Percentiles rank a stretch among this genome's conserved stretches.
Evolutionary conservation across 305 asterid species (phyloP).

Genomic region (Ajuga reptans): DNA sequence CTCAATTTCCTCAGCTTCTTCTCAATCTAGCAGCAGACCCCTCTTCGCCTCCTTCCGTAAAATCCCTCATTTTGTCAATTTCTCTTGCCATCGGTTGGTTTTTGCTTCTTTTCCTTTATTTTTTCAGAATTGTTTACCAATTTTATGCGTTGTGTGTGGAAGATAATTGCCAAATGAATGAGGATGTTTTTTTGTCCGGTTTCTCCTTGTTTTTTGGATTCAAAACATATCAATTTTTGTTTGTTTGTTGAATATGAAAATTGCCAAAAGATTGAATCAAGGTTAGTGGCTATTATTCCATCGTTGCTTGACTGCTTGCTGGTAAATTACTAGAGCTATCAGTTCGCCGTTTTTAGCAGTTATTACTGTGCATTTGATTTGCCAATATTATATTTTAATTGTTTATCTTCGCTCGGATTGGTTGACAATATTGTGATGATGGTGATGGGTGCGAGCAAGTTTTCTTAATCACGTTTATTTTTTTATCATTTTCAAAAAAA

Average conservation of each 20-base stretch:
- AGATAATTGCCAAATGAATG: neutral
- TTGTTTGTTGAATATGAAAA: neutral
- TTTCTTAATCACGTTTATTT: neutral
- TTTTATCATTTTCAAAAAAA: neutral
- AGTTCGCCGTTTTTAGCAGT: neutral
- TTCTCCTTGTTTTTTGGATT: neutral
- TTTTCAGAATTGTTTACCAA: neutral
- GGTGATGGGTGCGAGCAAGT: conserved; percentile 12
- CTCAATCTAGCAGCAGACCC: conserved; percentile 25
- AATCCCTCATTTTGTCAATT: conserved; percentile 18
- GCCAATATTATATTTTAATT: neutral
- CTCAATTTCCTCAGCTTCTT: conserved; percentile 38
- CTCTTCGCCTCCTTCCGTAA: conserved; percentile 30
- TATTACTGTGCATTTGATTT: conserved; percentile 10
- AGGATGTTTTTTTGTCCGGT: neutral
- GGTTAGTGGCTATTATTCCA: neutral
- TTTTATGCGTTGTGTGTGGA: neutral
- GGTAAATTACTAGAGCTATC: neutral
- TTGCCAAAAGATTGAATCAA: neutral
- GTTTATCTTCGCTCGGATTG: neutral
- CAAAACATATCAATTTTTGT: neutral
- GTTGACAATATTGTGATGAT: conserved; percentile 15
- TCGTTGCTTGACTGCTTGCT: neutral
- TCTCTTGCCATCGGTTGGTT: conserved; percentile 40
- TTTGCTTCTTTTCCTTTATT: neutral